These are phyloP conservation scores for Oxyria digyna DNA, from an alignment of 148 eudicot genomes.

Conservation along the genomic window DNA sequence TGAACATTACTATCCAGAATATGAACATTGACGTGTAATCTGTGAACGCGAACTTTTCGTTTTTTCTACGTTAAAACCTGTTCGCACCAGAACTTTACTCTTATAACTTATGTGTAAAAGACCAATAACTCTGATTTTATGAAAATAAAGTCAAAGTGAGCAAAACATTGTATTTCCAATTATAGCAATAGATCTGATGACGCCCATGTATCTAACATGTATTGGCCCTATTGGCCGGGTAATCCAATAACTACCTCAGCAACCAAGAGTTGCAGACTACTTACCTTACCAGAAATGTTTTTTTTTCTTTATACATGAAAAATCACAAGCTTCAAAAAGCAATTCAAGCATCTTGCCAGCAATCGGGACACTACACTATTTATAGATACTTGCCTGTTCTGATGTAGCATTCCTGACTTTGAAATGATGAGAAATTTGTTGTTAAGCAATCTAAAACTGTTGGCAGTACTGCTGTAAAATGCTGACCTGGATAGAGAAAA, in stretches of 20 bases:
- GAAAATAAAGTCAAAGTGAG: neutral
- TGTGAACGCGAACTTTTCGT: no score
- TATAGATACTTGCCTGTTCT: constrained; percentile 52
- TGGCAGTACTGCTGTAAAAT: constrained; percentile 57
- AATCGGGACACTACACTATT: neutral
- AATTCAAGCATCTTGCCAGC: neutral
- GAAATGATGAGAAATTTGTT: constrained; percentile 64
- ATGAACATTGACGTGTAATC: no score
- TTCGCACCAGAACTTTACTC: no score
- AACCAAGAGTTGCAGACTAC: neutral
- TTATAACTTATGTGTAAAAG: neutral
- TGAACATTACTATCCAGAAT: no score
- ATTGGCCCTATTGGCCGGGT: no score
- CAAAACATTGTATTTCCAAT: neutral
- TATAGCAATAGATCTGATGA: neutral
- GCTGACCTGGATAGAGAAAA: constrained; percentile 49
- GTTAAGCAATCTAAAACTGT: constrained; percentile 69
- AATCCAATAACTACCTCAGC: no score
- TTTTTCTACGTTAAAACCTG: no score
- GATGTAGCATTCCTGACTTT: constrained; percentile 85
- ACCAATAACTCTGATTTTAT: neutral
- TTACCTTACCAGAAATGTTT: neutral
- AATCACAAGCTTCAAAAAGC: neutral
- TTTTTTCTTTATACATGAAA: neutral
- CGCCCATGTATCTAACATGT: neutral